A percentile compares a stretch with the other conserved stretches of the same genome.
Evolutionary conservation across 768 basidiomycete genomes (phyloP).

Genomic region (Leucocoprinus birnbaumii): DNA sequence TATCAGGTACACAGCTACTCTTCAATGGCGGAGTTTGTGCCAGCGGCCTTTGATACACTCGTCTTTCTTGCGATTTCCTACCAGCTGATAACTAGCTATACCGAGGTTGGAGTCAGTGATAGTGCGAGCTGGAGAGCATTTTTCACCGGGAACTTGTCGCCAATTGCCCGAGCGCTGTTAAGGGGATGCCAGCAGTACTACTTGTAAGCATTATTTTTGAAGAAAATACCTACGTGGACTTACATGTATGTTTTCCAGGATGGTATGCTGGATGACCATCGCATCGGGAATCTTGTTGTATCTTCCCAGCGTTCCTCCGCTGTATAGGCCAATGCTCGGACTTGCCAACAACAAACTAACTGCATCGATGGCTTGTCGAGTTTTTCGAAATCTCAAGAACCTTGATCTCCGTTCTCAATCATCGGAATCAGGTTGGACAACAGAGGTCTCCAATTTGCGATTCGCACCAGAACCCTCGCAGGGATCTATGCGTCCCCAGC

Average conservation of each 20-base stretch:
- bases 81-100: neutral
- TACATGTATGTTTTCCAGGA: too few relatives aligned
- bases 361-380: constrained; percentile 2
- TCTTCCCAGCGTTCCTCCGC: neutral
- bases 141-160: neutral
- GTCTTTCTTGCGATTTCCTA: neutral
- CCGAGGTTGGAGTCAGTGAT: neutral
- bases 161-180: neutral
- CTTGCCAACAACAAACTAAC: neutral
- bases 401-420: too few relatives aligned
- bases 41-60: neutral
- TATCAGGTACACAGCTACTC: neutral
- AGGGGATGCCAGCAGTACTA: neutral
- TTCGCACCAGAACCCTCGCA: too few relatives aligned
- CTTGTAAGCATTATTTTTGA: neutral
- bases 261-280: neutral
- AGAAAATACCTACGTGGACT: neutral
- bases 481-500: too few relatives aligned
- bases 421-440: too few relatives aligned
- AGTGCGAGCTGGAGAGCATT: neutral
- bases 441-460: too few relatives aligned
- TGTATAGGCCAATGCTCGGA: too few relatives aligned
- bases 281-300: neutral
- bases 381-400: neutral
- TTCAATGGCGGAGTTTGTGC: neutral